phyloP scores from a whole-genome alignment of 192 early-diverging fungal genomes.

The Coemansia aciculifera region DNA sequence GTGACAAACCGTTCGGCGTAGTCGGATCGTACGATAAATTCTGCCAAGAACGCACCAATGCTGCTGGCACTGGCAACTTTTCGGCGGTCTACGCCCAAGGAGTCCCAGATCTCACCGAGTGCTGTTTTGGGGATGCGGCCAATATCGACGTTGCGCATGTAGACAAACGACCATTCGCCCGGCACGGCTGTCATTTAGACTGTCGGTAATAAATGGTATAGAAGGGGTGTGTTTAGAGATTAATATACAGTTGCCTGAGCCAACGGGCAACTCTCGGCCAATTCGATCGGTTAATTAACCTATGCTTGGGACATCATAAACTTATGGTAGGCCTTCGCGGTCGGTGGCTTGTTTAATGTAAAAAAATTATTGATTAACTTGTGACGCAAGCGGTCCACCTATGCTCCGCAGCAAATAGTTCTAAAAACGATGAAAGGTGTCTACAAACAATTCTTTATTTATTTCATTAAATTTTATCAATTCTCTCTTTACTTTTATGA shows the following conservation, averaged over 20 bases:
- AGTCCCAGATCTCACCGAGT: constrained; percentile 25
- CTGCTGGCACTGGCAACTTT: constrained; percentile 27
- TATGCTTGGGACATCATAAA: not conserved
- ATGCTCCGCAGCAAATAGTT: too few species aligned
- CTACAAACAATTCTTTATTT: too few species aligned
- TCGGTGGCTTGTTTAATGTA: too few species aligned
- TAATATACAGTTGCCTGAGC: not conserved
- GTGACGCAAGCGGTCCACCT: too few species aligned
- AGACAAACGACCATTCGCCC: constrained; percentile 40
- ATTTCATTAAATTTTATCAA: too few species aligned
- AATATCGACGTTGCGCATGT: constrained; percentile 53
- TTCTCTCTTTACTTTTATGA: too few species aligned
- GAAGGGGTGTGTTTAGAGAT: not conserved
- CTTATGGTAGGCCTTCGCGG: not conserved
- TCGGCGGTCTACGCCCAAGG: constrained; percentile 15
- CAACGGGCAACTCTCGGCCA: not conserved
- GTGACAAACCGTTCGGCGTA: constrained; percentile 18
- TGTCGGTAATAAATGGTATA: not conserved
- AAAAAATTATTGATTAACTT: too few species aligned
- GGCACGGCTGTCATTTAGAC: not conserved
- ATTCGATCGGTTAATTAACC: not conserved
- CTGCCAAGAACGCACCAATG: constrained; percentile 36
- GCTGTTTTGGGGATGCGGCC: constrained; percentile 15
- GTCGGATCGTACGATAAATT: constrained; percentile 30
- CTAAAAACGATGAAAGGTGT: too few species aligned